phyloP scores from a whole-genome alignment of 2,329 filamentous ascomycete genomes.

The Sphaceloma murrayae region DNA sequence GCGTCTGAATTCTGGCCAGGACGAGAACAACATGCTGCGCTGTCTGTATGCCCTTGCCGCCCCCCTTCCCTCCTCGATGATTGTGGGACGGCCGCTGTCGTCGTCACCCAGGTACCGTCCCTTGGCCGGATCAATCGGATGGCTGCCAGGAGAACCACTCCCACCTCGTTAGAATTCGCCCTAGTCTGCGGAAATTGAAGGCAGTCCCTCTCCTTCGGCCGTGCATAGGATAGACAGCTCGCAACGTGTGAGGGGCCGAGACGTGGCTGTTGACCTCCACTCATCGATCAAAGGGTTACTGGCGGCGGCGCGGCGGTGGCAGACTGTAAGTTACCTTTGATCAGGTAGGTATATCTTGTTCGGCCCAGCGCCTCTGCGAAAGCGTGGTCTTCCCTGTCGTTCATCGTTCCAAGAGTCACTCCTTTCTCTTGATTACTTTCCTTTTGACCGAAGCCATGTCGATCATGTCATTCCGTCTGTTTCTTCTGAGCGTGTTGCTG shows the following conservation, averaged over 20 bases:
- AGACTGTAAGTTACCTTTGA: too few relatives aligned
- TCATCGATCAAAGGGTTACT: too few relatives aligned
- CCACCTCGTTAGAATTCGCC: background rate
- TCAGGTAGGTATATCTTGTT: conserved; percentile 9
- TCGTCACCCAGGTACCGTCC: background rate
- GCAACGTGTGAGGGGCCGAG: background rate
- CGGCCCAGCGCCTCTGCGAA: conserved; percentile 7
- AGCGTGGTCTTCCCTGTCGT: conserved; percentile 1
- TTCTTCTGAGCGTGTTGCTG: conserved; percentile 13
- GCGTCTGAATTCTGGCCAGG: background rate
- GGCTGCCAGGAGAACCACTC: background rate
- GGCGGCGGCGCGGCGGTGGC: too few relatives aligned
- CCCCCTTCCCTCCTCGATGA: background rate
- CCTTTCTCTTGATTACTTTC: conserved; percentile 13
- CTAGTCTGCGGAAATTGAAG: conserved; percentile 10
- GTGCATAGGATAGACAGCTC: conserved; percentile 3
- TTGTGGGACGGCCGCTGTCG: conserved; percentile 1
- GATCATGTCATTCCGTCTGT: conserved; percentile 14
- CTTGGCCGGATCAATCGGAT: conserved; percentile 12
- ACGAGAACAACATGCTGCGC: background rate
- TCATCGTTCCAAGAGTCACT: conserved; percentile 14
- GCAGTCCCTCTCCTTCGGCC: background rate
- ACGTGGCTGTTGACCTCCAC: background rate
- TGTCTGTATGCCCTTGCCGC: conserved; percentile 6
- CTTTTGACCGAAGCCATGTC: conserved; percentile 8